Percentiles rank a stretch among this genome's conserved stretches.
Conservation (phyloP, 2,329 filamentous ascomycete species). For the Talaromyces sp. region DNA sequence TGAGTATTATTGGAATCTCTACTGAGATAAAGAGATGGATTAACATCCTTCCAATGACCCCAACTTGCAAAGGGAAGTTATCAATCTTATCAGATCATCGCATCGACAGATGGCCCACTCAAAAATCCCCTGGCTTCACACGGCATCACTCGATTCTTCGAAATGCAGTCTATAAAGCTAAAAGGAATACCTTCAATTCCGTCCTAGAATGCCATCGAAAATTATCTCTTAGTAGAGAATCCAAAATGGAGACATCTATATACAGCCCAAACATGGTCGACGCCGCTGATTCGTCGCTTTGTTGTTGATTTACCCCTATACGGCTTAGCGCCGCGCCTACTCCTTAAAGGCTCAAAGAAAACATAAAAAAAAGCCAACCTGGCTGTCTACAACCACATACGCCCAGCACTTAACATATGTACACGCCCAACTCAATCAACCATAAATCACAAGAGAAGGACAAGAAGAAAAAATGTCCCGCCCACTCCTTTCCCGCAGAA, state of each 20-base stretch:
- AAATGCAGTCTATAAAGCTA: no score
- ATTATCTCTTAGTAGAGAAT: neutral
- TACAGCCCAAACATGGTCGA: no score
- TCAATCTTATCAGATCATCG: no score
- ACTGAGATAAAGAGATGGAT: no score
- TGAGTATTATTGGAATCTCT: no score
- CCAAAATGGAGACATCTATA: neutral
- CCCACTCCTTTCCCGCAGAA: conserved; percentile 9
- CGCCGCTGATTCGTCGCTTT: neutral
- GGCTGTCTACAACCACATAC: neutral
- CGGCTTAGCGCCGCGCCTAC: neutral
- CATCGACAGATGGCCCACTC: no score
- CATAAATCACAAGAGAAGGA: neutral
- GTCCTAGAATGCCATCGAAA: no score
- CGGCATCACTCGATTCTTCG: no score
- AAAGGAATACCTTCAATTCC: no score
- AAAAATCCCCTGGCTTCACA: no score
- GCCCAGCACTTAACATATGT: neutral
- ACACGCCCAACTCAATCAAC: neutral
- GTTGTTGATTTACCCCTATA: neutral
- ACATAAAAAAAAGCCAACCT: neutral
- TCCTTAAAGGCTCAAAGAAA: neutral
- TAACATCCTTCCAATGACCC: no score
- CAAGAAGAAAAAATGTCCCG: neutral
- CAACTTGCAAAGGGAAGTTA: no score